phyloP scores from a whole-genome alignment of 768 basidiomycete species.

The Hygrocybe punicea region DNA sequence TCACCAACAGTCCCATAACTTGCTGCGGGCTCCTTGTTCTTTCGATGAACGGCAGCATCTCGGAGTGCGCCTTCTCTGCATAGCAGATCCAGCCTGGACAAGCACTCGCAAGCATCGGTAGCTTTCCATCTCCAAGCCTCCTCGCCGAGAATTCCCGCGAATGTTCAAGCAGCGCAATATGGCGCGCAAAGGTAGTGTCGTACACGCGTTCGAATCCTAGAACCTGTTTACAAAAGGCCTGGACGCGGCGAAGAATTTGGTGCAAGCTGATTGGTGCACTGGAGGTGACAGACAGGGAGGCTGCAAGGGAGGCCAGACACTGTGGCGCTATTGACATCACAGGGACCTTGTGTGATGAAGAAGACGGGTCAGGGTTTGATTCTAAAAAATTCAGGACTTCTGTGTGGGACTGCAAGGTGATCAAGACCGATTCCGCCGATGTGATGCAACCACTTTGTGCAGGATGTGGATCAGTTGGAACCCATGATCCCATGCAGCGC shows the following conservation, averaged over 20 bases:
- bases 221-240: slow-evolving; percentile 60
- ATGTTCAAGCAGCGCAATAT: slow-evolving; percentile 80
- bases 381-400: slow-evolving; percentile 83
- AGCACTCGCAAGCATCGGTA: slow-evolving; percentile 93
- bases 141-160: slow-evolving; percentile 78
- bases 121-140: slow-evolving; percentile 28
- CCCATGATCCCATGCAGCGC: neutral
- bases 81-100: slow-evolving; percentile 99
- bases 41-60: slow-evolving; percentile 89
- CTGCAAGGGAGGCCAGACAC: slow-evolving; percentile 74
- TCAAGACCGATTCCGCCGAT: slow-evolving; percentile 94
- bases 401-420: slow-evolving; percentile 90
- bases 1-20: slow-evolving; percentile 90
- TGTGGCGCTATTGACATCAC: slow-evolving; percentile 90
- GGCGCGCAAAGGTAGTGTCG: slow-evolving; percentile 93
- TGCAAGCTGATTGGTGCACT: slow-evolving; percentile 44
- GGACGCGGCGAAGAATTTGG: slow-evolving; percentile 67
- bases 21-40: slow-evolving; percentile 90
- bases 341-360: slow-evolving; percentile 50
- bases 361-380: slow-evolving; percentile 40
- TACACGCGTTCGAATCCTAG: slow-evolving; percentile 81
- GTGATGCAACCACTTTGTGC: slow-evolving; percentile 88
- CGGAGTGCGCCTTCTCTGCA: slow-evolving; percentile 94
- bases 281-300: slow-evolving; percentile 53
- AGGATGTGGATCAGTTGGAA: neutral